Evolutionary conservation across 805 yeast species (phyloP).

Genomic region (Metschnikowia matae): DNA sequence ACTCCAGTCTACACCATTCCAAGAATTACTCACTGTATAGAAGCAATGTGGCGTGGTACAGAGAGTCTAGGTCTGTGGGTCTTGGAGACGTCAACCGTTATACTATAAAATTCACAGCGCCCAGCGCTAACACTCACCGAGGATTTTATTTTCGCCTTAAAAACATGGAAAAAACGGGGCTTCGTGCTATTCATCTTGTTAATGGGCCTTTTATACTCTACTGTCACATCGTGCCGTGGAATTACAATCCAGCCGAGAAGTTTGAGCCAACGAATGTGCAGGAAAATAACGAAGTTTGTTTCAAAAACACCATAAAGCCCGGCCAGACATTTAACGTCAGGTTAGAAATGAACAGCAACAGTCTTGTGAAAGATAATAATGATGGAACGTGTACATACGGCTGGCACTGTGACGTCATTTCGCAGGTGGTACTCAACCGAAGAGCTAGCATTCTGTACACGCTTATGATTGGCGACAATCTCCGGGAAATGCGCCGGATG

Average conservation of each 20-base stretch:
- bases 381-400: conserved; percentile 21
- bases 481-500: conserved; percentile 29
- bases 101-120: conserved; percentile 22
- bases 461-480: conserved; percentile 36
- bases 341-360: conserved; percentile 47
- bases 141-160: conserved; percentile 34
- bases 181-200: conserved; percentile 39
- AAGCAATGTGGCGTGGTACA: conserved; percentile 27
- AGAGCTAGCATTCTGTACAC: conserved; percentile 30
- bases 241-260: conserved; percentile 24
- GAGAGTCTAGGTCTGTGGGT: conserved; percentile 31
- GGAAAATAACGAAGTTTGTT: conserved; percentile 29
- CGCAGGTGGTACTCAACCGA: conserved; percentile 38
- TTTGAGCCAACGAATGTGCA: conserved; percentile 24
- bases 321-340: conserved; percentile 62
- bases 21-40: background rate
- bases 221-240: conserved; percentile 40
- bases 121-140: background rate
- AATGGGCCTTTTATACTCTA: conserved; percentile 43
- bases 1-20: background rate
- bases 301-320: conserved; percentile 53
- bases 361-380: conserved; percentile 19
- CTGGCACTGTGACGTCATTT: conserved; percentile 40
- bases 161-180: conserved; percentile 33
- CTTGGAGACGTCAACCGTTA: conserved; percentile 40